Evolutionary conservation across 441 rosid genomes (phyloP).

Genomic region (Populus hybrid): DNA sequence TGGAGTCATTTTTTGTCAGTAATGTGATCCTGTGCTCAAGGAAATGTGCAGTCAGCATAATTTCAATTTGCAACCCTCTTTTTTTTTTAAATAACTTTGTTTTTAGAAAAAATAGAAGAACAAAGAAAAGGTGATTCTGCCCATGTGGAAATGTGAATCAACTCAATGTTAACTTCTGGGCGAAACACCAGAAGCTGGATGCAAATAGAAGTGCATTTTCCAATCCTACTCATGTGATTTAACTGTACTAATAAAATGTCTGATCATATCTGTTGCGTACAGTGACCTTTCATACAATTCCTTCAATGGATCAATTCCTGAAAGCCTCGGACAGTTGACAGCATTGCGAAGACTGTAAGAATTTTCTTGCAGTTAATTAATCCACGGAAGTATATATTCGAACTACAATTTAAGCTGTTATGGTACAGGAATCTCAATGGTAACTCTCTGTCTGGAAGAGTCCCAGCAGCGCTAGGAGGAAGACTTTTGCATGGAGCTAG

Average conservation of each 20-base stretch:
- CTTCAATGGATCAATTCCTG: constrained; percentile 86
- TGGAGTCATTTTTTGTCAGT: background rate
- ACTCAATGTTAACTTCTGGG: background rate
- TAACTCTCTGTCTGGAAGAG: constrained; percentile 82
- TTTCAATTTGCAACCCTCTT: background rate
- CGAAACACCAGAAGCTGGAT: background rate
- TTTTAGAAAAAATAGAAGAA: background rate
- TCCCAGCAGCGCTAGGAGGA: constrained; percentile 92
- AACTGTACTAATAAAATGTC: background rate
- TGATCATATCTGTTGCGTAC: constrained; percentile 22
- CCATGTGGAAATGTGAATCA: background rate
- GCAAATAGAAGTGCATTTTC: background rate
- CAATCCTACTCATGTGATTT: background rate
- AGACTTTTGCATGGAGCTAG: constrained; percentile 90
- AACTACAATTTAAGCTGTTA: constrained; percentile 16
- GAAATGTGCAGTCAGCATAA: background rate
- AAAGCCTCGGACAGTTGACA: constrained; percentile 75
- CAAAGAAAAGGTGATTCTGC: background rate
- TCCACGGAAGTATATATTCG: background rate
- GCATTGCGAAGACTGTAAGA: constrained; percentile 74
- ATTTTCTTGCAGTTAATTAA: constrained; percentile 10
- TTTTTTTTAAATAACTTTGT: background rate
- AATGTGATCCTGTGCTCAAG: background rate
- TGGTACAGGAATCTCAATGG: constrained; percentile 82
- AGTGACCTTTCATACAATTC: constrained; percentile 92